phyloP scores from a whole-genome alignment of 2,329 filamentous ascomycete genomes.

The Botrytis fragariae region DNA sequence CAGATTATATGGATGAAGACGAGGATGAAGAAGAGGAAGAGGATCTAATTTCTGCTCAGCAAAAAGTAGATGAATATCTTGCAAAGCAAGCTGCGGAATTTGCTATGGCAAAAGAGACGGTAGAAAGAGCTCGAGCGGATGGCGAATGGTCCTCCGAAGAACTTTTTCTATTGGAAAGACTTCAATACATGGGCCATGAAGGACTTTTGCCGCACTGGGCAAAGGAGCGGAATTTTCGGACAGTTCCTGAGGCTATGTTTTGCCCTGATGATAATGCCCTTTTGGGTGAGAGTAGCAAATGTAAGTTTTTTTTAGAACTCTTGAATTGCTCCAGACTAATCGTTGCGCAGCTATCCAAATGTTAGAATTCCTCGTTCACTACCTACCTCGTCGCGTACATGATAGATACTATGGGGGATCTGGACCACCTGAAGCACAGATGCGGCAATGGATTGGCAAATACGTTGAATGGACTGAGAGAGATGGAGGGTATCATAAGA shows the following conservation, averaged over 20 bases:
- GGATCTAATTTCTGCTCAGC: conserved; percentile 24
- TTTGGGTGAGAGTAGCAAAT: conserved; percentile 32
- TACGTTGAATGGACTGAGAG: conserved; percentile 39
- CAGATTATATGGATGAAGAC: conserved; percentile 17
- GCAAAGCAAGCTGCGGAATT: conserved; percentile 33
- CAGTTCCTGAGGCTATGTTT: conserved; percentile 35
- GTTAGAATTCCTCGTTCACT: conserved; percentile 29
- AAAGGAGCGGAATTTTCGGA: conserved; percentile 35
- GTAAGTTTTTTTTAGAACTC: conserved; percentile 26
- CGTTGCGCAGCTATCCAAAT: conserved; percentile 30
- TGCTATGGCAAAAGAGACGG: conserved; percentile 27
- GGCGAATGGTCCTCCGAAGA: conserved; percentile 37
- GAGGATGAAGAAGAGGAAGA: conserved; percentile 22
- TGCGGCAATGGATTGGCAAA: conserved; percentile 34
- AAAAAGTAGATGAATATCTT: conserved; percentile 36
- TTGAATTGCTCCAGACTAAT: conserved; percentile 18
- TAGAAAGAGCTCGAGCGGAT: conserved; percentile 29
- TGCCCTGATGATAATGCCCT: conserved; percentile 30
- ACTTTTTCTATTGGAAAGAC: conserved; percentile 34
- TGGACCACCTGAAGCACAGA: conserved; percentile 31
- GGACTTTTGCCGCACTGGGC: conserved; percentile 33
- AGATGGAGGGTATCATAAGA: conserved; percentile 37
- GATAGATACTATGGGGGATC: conserved; percentile 29
- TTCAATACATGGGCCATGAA: conserved; percentile 37
- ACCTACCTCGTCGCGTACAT: conserved; percentile 31